A percentile compares a stretch with the other conserved stretches of the same genome.
Conservation (phyloP, 345 rosid species). For the Citrus trifoliata region DNA sequence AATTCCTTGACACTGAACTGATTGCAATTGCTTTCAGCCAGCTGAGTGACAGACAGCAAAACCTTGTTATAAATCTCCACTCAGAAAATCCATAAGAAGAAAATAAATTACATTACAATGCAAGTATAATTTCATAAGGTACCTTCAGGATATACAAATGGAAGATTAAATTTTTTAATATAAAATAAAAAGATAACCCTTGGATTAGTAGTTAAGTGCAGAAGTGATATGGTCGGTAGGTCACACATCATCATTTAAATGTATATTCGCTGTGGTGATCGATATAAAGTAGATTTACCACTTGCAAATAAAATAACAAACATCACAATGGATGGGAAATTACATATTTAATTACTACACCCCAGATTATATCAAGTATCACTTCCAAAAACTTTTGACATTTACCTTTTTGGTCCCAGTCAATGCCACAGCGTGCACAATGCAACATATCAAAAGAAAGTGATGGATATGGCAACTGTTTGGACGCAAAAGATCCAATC, state of each 20-base stretch:
- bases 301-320: background rate
- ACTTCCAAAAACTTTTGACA: background rate
- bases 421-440: conserved; percentile 87
- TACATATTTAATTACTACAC: too few species aligned
- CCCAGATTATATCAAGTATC: background rate
- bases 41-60: too few species aligned
- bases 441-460: conserved; percentile 99
- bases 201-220: too few species aligned
- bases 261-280: background rate
- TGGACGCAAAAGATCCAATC: conserved; percentile 76
- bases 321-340: background rate
- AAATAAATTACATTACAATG: too few species aligned
- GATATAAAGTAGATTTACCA: background rate
- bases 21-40: too few species aligned
- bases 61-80: too few species aligned
- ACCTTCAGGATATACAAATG: background rate
- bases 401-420: conserved; percentile 97
- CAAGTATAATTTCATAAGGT: background rate
- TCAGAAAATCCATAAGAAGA: too few species aligned
- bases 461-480: conserved; percentile 91
- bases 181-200: too few species aligned
- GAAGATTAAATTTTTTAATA: too few species aligned
- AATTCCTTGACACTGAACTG: too few species aligned
- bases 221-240: too few species aligned
- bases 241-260: background rate